These are phyloP conservation scores for Puccinia horiana DNA, from an alignment of 1,284 basidiomycete genomes.

Conservation along the genomic window DNA sequence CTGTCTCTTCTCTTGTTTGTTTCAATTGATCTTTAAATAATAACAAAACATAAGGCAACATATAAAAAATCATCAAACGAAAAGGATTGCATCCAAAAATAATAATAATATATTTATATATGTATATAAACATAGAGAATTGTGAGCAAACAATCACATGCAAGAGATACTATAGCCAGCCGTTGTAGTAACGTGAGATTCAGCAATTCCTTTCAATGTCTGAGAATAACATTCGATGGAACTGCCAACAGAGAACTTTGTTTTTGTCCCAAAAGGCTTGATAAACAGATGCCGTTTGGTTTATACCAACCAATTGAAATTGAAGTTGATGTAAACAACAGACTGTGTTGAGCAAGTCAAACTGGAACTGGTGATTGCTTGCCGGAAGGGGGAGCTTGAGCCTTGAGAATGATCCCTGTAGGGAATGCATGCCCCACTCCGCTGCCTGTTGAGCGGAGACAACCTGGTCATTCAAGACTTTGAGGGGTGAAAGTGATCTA, in stretches of 20 bases:
- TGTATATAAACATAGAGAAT: too few relatives aligned
- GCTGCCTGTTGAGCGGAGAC: too few relatives aligned
- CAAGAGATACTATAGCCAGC: not conserved
- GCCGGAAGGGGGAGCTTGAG: constrained; percentile 60
- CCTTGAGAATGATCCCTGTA: constrained; percentile 54
- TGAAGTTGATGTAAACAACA: constrained; percentile 58
- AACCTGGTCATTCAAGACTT: constrained; percentile 55
- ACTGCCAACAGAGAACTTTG: not conserved
- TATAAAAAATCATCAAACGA: not conserved
- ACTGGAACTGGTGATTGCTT: constrained; percentile 53
- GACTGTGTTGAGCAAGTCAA: constrained; percentile 58
- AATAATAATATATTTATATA: too few relatives aligned
- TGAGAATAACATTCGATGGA: not conserved
- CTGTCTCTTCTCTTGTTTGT: too few relatives aligned
- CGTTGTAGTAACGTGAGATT: not conserved
- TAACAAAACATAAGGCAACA: too few relatives aligned
- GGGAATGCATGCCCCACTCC: too few relatives aligned
- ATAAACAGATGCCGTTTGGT: constrained; percentile 61
- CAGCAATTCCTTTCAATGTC: not conserved
- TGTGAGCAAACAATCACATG: not conserved
- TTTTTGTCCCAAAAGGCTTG: constrained; percentile 52
- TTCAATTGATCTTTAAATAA: too few relatives aligned
- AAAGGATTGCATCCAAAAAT: not conserved
- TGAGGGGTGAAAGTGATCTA: constrained; percentile 51
- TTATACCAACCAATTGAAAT: constrained; percentile 58